Evolutionary conservation across 305 asterid genomes (phyloP), one percentile per base, ranked within the genome.

Genomic region (Solanum hybrid): DNA sequence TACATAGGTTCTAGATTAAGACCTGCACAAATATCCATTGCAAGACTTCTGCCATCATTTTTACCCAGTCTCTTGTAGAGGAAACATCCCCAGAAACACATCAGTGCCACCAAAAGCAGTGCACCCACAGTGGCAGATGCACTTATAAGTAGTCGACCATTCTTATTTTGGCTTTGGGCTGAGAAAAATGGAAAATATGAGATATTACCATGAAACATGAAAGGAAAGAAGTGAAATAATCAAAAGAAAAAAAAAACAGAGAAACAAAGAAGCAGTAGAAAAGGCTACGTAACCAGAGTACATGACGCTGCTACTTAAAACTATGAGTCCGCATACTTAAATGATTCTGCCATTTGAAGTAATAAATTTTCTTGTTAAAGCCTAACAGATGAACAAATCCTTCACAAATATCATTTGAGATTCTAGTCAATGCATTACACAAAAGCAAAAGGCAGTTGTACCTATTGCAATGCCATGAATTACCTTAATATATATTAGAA

Each of bases 1-100:
- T 89, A 92, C 87, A 90, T 89, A 78, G 89, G 91, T 86, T 88
- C 87, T 83, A 94, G 93, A 92, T 89, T 35, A 71, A 88, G 84
- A 97, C 99, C 99, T 95, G 98, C 98, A 90, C 96, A 86, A 92
- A 96, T 96, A 92, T 96, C 99, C 91, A 93, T 94, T 11, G 96
- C 99, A 57, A 96, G 96, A 92, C 96, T 94, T 94, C 92, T 95
- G 90, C 90, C 94, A 29, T 95, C 98, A 90, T 93, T 93, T 95
- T 97, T 97, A 87, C 97, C 98, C 89, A 96, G 97, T 93, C 97
- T 97, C 92, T 97, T 96, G 92, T 97, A 96, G 90, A 97, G 94
- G 93, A 93, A 95, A 92, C 99, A 97, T 28, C 99, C 99, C 99
- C 99, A 97, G 95, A 96, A 97, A 94, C 99, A 97, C 99, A 97